These are phyloP conservation scores for Kurtzmaniella natalensis DNA, from an alignment of 1,139 yeast genomes.

Conservation along the genomic window DNA sequence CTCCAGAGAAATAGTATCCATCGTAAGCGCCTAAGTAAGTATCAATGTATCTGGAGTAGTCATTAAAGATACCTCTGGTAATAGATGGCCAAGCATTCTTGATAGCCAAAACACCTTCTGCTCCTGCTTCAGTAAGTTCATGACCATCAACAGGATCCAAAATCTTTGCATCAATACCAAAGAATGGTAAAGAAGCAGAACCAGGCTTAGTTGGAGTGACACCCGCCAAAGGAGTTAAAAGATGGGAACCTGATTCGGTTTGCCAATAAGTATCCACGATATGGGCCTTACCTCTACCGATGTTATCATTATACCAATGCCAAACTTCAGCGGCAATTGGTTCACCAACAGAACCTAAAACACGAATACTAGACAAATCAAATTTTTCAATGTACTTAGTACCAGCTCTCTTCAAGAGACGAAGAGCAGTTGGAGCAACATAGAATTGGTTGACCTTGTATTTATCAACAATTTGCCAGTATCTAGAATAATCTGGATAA, in stretches of 20 bases:
- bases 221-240: constrained; percentile 69
- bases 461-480: constrained; percentile 78
- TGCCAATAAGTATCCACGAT: constrained; percentile 83
- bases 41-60: constrained; percentile 62
- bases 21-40: constrained; percentile 70
- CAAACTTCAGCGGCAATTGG: constrained; percentile 92
- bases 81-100: constrained; percentile 77
- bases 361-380: constrained; percentile 64
- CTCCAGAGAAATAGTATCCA: constrained; percentile 72
- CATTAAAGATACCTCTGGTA: constrained; percentile 71
- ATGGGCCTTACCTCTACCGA: constrained; percentile 73
- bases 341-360: constrained; percentile 85
- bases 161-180: constrained; percentile 66
- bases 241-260: constrained; percentile 76
- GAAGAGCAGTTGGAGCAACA: constrained; percentile 86
- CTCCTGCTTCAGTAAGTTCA: constrained; percentile 57
- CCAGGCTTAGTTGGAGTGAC: constrained; percentile 77
- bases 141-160: constrained; percentile 70
- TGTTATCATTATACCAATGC: constrained; percentile 84
- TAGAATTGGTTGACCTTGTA: constrained; percentile 79
- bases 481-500: constrained; percentile 73
- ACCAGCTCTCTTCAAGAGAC: constrained; percentile 82
- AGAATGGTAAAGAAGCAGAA: constrained; percentile 73
- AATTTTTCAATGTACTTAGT: constrained; percentile 58
- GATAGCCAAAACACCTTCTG: constrained; percentile 72